phyloP scores from a whole-genome alignment of 2,329 filamentous ascomycete genomes.

The Zymoseptoria ardabiliae region DNA sequence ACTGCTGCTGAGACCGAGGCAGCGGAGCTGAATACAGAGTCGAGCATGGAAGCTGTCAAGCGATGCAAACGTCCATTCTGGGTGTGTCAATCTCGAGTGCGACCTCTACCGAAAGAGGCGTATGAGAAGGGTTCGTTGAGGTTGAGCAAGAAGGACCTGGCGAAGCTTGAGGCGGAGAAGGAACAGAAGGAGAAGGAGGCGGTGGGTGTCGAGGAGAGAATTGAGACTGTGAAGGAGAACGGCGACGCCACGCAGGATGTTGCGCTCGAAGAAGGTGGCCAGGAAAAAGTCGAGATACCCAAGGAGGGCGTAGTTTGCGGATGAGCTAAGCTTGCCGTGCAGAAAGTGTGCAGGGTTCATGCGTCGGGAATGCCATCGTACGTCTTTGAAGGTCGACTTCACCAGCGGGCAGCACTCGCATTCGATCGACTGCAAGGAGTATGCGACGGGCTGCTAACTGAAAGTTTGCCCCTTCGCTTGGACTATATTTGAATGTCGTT shows the following conservation, averaged over 20 bases:
- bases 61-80: slow-evolving; percentile 78
- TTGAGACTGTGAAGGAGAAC: slow-evolving; percentile 16
- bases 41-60: slow-evolving; percentile 54
- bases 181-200: slow-evolving; percentile 24
- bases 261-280: slow-evolving; percentile 7
- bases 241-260: slow-evolving; percentile 8
- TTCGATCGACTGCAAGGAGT: no score
- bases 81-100: slow-evolving; percentile 80
- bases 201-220: slow-evolving; percentile 23
- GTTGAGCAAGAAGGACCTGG: slow-evolving; percentile 28
- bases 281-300: slow-evolving; percentile 32
- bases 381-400: no score
- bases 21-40: slow-evolving; percentile 21
- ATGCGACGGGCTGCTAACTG: no score
- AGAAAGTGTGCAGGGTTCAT: neutral
- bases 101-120: slow-evolving; percentile 82
- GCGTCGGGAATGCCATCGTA: no score
- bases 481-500: no score
- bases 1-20: slow-evolving; percentile 13
- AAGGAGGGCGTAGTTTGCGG: slow-evolving; percentile 41
- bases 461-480: no score
- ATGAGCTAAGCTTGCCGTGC: slow-evolving; percentile 13
- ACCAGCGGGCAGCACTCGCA: no score
- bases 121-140: slow-evolving; percentile 29
- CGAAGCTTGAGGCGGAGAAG: slow-evolving; percentile 22